Conservation (phyloP, 441 rosid species). For the Metrosideros polymorpha region DNA sequence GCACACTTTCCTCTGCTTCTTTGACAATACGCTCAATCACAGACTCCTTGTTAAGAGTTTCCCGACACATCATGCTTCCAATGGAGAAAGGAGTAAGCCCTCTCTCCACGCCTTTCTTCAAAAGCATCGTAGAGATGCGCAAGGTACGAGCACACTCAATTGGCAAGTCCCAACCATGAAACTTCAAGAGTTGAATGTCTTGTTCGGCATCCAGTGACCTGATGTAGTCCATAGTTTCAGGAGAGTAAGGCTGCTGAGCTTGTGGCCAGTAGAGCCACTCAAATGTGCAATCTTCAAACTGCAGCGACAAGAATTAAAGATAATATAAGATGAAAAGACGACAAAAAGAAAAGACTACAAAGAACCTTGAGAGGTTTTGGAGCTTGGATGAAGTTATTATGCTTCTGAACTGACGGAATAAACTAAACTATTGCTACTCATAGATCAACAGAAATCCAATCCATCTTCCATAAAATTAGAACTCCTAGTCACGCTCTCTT, state of each 20-base stretch:
- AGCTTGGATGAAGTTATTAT: neutral
- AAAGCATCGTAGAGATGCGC: conserved; percentile 49
- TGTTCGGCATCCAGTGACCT: conserved; percentile 6
- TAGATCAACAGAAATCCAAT: neutral
- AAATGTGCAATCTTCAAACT: conserved; percentile 99
- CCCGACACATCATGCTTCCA: conserved; percentile 67
- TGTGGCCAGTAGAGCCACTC: conserved; percentile 99
- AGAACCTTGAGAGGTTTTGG: neutral
- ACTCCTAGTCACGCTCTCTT: neutral
- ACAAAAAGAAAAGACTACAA: neutral
- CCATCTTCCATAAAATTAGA: neutral
- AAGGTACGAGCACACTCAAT: conserved; percentile 1
- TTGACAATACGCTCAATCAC: conserved; percentile 59
- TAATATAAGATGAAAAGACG: neutral
- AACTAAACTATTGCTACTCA: neutral
- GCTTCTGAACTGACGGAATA: neutral
- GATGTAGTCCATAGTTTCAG: conserved; percentile 10
- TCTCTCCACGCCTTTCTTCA: conserved; percentile 37
- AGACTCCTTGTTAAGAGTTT: conserved; percentile 56
- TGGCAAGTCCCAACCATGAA: conserved; percentile 12
- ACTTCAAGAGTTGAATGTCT: conserved; percentile 7
- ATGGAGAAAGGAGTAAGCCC: conserved; percentile 3
- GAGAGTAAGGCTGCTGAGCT: conserved; percentile 61
- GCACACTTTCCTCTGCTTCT: conserved; percentile 51
- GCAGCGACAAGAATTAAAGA: conserved; percentile 11